Conservation (phyloP, 1,284 basidiomycete species). For the Naganishia sp. region DNA sequence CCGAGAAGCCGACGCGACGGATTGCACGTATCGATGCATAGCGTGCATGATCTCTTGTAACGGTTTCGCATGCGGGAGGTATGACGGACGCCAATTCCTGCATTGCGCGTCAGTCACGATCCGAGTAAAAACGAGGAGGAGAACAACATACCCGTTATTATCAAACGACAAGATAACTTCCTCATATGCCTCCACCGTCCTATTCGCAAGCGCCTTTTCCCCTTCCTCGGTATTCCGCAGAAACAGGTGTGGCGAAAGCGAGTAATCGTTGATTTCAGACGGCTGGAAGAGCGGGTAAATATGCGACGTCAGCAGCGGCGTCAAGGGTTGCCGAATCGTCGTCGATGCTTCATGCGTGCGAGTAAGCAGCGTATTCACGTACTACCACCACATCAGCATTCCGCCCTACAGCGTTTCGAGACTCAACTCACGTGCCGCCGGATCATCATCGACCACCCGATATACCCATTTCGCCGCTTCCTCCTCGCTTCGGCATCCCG, state of each 20-base stretch:
- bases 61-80: conserved; percentile 6
- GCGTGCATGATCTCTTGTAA: neutral
- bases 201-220: neutral
- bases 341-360: neutral
- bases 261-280: neutral
- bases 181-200: conserved; percentile 9
- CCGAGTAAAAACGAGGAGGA: neutral
- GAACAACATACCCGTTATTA: neutral
- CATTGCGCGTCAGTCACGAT: neutral
- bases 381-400: neutral
- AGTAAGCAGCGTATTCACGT: conserved; percentile 11
- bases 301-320: conserved; percentile 4
- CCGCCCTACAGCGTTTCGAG: no score
- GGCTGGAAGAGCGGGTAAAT: conserved; percentile 6
- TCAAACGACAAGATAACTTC: neutral
- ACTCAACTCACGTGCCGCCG: neutral
- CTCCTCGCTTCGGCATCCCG: neutral
- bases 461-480: conserved; percentile 13
- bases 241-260: neutral
- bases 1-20: neutral
- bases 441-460: conserved; percentile 17
- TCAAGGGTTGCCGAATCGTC: neutral
- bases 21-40: neutral
- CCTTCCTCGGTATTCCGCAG: conserved; percentile 2
- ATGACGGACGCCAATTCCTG: neutral